Evolutionary conservation across 2,329 filamentous ascomycete species (phyloP).

Genomic region (Fonsecaea nubica): DNA sequence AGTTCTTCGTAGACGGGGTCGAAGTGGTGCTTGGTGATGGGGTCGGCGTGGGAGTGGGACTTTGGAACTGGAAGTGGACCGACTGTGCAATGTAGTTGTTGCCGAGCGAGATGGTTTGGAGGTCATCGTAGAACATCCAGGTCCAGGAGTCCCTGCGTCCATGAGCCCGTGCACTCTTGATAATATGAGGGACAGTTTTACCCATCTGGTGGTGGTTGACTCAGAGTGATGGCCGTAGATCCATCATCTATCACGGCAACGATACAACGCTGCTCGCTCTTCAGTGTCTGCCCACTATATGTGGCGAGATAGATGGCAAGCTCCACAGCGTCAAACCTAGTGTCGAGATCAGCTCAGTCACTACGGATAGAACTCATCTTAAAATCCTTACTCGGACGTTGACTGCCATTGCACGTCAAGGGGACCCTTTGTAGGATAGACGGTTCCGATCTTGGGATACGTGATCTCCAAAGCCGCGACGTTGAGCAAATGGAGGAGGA

Average conservation of each 20-base stretch:
- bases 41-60: neutral
- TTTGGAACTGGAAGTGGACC: constrained; percentile 3
- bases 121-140: neutral
- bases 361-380: neutral
- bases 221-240: neutral
- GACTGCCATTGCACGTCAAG: constrained; percentile 7
- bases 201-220: constrained; percentile 1
- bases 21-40: neutral
- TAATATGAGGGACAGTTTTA: neutral
- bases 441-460: neutral
- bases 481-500: neutral
- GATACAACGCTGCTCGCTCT: constrained; percentile 1
- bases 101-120: neutral
- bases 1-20: neutral
- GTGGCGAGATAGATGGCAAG: neutral
- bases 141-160: neutral
- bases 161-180: neutral
- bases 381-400: neutral
- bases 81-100: neutral
- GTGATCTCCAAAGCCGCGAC: neutral
- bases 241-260: neutral
- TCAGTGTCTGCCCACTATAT: neutral
- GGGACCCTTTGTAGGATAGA: neutral
- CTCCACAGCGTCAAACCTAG: neutral
- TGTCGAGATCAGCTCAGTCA: neutral